Conservation (phyloP, 1,139 yeast species). For the Nakaseomyces sp. region DNA sequence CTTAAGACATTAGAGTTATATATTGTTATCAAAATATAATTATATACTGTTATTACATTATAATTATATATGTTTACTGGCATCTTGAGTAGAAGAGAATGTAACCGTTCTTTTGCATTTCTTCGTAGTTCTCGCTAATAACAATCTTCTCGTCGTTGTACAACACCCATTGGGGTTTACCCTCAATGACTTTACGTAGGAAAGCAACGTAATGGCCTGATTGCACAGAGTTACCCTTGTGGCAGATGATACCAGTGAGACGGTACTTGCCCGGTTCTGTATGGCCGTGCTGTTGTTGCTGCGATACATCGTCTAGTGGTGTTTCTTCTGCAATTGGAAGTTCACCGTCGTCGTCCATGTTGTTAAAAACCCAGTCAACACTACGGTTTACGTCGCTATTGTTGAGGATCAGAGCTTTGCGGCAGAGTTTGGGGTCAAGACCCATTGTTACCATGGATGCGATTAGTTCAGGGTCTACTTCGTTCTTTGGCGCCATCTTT, state of each 20-base stretch:
- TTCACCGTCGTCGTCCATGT: conserved; percentile 61
- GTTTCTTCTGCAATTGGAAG: conserved; percentile 12
- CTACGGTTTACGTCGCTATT: conserved; percentile 61
- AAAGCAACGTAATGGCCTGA: conserved; percentile 95
- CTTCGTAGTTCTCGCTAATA: conserved; percentile 45
- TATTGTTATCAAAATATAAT: no score
- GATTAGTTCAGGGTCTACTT: conserved; percentile 44
- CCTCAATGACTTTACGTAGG: conserved; percentile 40
- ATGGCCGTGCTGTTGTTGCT: conserved; percentile 24
- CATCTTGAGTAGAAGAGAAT: conserved; percentile 35
- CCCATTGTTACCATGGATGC: conserved; percentile 58
- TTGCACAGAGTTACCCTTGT: conserved; percentile 88
- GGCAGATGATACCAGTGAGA: conserved; percentile 73
- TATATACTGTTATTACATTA: no score
- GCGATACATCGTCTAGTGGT: neutral
- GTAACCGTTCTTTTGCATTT: conserved; percentile 56
- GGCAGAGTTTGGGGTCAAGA: conserved; percentile 51
- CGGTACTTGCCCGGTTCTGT: conserved; percentile 36
- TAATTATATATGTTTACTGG: neutral
- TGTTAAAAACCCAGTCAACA: conserved; percentile 79
- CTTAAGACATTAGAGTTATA: no score
- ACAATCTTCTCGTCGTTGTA: conserved; percentile 94
- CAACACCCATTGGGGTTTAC: conserved; percentile 58
- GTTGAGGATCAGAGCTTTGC: conserved; percentile 56
- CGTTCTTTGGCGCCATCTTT: conserved; percentile 13